Conservation (phyloP, 1,284 basidiomycete species). For the Pseudozyma flocculosa region DNA sequence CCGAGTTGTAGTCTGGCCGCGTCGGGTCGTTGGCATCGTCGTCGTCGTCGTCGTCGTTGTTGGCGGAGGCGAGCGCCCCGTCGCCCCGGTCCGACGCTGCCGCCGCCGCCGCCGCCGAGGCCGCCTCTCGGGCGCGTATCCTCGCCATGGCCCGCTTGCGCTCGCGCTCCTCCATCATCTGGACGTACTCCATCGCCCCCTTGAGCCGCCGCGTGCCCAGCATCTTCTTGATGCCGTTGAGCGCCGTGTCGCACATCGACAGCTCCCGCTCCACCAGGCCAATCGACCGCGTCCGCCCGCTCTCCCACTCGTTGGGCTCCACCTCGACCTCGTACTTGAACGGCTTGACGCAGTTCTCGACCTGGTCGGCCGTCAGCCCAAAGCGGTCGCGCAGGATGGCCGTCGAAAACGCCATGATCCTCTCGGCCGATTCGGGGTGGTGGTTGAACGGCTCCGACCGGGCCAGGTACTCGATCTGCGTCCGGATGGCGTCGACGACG, state of each 20-base stretch:
- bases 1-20: conserved; percentile 73
- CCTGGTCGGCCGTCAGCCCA: conserved; percentile 90
- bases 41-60: conserved; percentile 7
- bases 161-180: conserved; percentile 77
- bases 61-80: background rate
- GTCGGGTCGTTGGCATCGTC: conserved; percentile 61
- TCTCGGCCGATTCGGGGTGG: conserved; percentile 82
- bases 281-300: conserved; percentile 73
- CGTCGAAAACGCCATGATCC: conserved; percentile 87
- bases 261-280: conserved; percentile 82
- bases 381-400: conserved; percentile 88
- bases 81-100: background rate
- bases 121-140: conserved; percentile 33
- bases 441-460: conserved; percentile 85
- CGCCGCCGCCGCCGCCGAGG: background rate
- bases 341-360: conserved; percentile 99
- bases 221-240: conserved; percentile 78
- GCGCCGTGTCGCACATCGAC: conserved; percentile 77
- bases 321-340: conserved; percentile 88
- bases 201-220: conserved; percentile 81
- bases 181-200: conserved; percentile 78
- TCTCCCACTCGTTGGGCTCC: conserved; percentile 86
- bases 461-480: conserved; percentile 79
- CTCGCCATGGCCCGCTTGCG: conserved; percentile 65
- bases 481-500: conserved; percentile 89